Base-by-base conservation (phyloP, 2,329 filamentous ascomycete genomes). In the Eurotiales sp. region DNA sequence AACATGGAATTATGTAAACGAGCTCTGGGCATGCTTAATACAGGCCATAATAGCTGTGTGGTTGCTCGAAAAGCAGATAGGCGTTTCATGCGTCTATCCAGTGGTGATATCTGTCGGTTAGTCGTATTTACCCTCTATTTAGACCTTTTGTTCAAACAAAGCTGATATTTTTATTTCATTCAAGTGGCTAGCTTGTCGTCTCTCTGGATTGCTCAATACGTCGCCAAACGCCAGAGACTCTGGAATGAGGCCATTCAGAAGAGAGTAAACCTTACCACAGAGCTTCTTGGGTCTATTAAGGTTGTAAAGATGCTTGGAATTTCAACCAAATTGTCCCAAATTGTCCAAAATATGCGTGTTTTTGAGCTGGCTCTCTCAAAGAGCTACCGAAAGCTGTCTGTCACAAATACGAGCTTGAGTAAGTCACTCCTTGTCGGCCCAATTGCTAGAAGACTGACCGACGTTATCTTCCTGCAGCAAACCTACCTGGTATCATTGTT, bases 221-320 rank as follows among this genome's bases (percentile, higher is more conserved):
- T 61, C 10, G 55, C 56, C n/a, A 15, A 25, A 25, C 25, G 56
- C 8, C 71, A 73, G 34, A 64, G 63, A 22, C 50, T 52, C 6
- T 77, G 74, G 74, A 66, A 74, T 36, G 60, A 65, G 17, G 69
- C 70, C 12, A 72, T 72, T 2, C 64, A 76, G 56, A 64, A 66
- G 27, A 67, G 74, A 3, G 67, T 77, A 19, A 68, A 65, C 17
- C 63, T 68, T 30, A 77, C 72, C 0, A 61, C 68, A 10, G 62
- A 63, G 17, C 64, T 72, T 4, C 56, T 76, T 0, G 66, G 66
- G 0, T 68, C 64, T 21, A 73, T 77, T 58, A 73, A 71, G 45
- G 66, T 63, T 22, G 59, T 75, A 46, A 75, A 73, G 47, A 63
- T 74, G 10, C 64, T 71, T 0, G 74, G 72, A 0, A n/a, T 52